Conservation (phyloP, 371 early-diverging fungal genomes). For the Umbelopsis sp. region DNA sequence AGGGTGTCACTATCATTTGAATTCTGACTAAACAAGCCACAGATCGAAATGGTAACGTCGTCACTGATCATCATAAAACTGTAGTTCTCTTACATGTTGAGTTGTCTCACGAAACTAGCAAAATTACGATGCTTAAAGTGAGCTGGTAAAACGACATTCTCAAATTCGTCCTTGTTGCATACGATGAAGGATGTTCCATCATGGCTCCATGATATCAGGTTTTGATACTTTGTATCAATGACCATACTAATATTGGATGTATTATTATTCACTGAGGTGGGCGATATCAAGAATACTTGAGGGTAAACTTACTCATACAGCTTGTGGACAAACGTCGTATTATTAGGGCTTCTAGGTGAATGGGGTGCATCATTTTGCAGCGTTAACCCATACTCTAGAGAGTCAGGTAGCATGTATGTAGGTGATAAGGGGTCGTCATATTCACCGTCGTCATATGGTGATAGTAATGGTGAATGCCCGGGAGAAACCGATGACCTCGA, state of each 20-base stretch:
- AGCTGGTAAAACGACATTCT: slow-evolving; percentile 74
- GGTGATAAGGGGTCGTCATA: not conserved
- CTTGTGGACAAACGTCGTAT: slow-evolving; percentile 46
- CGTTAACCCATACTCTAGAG: slow-evolving; percentile 21
- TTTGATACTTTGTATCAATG: slow-evolving; percentile 70
- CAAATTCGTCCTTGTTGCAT: slow-evolving; percentile 81
- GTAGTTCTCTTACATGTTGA: slow-evolving; percentile 68
- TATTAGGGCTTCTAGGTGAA: slow-evolving; percentile 19
- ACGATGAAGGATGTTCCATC: slow-evolving; percentile 88
- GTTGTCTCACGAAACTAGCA: slow-evolving; percentile 83
- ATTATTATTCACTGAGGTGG: not conserved
- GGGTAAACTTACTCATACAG: slow-evolving; percentile 32
- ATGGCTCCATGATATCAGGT: slow-evolving; percentile 82
- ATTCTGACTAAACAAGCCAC: not conserved
- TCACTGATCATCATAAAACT: not conserved
- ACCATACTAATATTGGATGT: slow-evolving; percentile 64
- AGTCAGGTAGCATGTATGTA: not conserved
- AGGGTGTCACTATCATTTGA: not conserved
- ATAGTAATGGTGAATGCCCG: not conserved
- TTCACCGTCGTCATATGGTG: not conserved
- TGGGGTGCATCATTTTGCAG: slow-evolving; percentile 31
- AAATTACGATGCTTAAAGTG: slow-evolving; percentile 90
- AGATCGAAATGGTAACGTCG: not conserved
- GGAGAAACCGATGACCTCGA: slow-evolving; percentile 6
- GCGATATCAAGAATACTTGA: not conserved